phyloP scores from a whole-genome alignment of 2,329 filamentous ascomycete species.

The Talaromyces amestolkiae region DNA sequence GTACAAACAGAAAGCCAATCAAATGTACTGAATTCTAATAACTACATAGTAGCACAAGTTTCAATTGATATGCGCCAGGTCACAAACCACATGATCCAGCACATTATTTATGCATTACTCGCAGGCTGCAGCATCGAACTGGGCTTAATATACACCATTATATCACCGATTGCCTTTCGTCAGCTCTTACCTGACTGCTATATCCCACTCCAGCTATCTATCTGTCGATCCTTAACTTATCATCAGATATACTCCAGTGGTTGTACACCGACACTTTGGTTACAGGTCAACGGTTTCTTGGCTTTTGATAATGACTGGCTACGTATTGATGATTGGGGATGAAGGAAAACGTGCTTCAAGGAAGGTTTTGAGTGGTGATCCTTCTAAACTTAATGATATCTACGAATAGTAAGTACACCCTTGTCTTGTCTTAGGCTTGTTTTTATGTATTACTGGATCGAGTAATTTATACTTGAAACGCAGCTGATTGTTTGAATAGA shows the following conservation, averaged over 20 bases:
- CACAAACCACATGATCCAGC: neutral
- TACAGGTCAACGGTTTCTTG: slow-evolving; percentile 2
- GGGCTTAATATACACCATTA: neutral
- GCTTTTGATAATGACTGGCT: neutral
- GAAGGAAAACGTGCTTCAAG: neutral
- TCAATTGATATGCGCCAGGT: neutral
- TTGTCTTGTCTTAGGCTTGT: neutral
- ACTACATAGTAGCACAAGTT: neutral
- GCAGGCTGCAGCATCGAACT: neutral
- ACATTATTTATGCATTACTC: neutral
- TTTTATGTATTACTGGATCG: neutral
- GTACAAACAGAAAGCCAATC: neutral
- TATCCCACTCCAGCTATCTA: neutral
- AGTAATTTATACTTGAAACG: neutral
- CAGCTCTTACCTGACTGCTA: neutral
- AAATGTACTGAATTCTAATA: neutral
- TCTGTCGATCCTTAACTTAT: neutral
- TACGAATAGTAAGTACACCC: neutral
- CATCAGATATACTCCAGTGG: neutral
- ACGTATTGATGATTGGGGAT: neutral
- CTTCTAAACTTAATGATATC: neutral
- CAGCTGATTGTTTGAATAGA: neutral
- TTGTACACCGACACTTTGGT: neutral
- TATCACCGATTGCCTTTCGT: neutral
- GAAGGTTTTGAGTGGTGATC: neutral